Evolutionary conservation across 768 basidiomycete species (phyloP).

Genomic region (Trichaptum fuscoviolaceum): DNA sequence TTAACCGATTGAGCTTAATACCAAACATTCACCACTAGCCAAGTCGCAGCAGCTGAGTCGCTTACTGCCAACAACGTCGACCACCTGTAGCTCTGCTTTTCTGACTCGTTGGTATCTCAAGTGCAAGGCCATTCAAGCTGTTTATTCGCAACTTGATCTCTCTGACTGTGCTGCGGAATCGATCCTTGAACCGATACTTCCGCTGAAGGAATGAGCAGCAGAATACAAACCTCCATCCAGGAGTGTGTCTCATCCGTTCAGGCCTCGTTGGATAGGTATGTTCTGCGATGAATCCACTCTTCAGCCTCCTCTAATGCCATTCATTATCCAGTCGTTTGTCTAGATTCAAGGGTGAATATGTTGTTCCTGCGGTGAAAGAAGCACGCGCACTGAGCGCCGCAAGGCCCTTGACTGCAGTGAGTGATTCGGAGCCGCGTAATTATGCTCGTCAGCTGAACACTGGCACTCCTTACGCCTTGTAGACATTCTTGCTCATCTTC

Average conservation of each 20-base stretch:
- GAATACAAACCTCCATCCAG: slow-evolving; percentile 32
- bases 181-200: too few relatives aligned
- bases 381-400: background rate
- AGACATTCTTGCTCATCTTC: background rate
- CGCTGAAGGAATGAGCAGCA: too few relatives aligned
- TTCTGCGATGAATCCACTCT: background rate
- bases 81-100: too few relatives aligned
- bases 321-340: too few relatives aligned
- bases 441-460: background rate
- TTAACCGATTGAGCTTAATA: too few relatives aligned
- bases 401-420: background rate
- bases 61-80: too few relatives aligned
- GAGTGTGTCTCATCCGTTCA: slow-evolving; percentile 52
- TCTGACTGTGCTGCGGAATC: too few relatives aligned
- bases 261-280: background rate
- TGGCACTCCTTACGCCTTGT: background rate
- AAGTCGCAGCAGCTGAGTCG: too few relatives aligned
- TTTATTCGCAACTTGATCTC: too few relatives aligned
- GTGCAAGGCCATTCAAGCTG: too few relatives aligned
- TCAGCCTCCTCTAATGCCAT: background rate
- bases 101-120: too few relatives aligned
- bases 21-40: too few relatives aligned
- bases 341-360: background rate
- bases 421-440: background rate
- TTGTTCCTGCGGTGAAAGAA: background rate